A percentile compares a stretch with the other conserved stretches of the same genome.
Evolutionary conservation across 768 basidiomycete genomes (phyloP).

Genomic region (Cantharellus anzutake): DNA sequence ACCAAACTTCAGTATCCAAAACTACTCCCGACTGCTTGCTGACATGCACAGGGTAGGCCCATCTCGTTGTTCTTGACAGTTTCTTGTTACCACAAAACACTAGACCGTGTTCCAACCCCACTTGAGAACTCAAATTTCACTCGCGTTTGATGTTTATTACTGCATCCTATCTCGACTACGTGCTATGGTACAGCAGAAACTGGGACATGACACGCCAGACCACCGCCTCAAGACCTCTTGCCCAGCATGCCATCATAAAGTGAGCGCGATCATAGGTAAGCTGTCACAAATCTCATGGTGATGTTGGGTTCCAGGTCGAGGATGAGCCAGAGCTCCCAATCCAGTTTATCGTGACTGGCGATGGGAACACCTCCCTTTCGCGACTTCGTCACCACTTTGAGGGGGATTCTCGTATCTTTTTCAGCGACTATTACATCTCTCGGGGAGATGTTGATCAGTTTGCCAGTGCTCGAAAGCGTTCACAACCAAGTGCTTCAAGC

Average conservation of each 20-base stretch:
- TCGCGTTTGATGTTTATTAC: constrained; percentile 22
- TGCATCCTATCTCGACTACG: constrained; percentile 12
- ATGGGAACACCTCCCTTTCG: not conserved
- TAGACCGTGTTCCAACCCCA: constrained; percentile 15
- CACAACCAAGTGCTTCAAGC: no score
- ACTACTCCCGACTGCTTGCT: constrained; percentile 14
- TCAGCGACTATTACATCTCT: not conserved
- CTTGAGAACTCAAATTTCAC: constrained; percentile 12
- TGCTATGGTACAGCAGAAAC: constrained; percentile 9
- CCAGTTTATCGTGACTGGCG: not conserved
- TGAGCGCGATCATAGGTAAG: not conserved
- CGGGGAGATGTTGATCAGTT: not conserved
- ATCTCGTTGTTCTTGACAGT: not conserved
- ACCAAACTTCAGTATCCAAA: constrained; percentile 13
- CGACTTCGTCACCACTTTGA: not conserved
- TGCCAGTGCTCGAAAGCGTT: no score
- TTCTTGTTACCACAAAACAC: not conserved
- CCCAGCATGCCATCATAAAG: constrained; percentile 17
- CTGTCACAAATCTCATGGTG: not conserved
- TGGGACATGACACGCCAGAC: constrained; percentile 16
- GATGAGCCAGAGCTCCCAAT: no score
- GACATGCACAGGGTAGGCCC: constrained; percentile 12
- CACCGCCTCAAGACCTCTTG: constrained; percentile 21
- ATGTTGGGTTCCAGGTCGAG: no score
- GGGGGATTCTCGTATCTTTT: not conserved